A percentile compares a stretch with the other conserved stretches of the same genome.
Conservation (phyloP, 495 filamentous ascomycete genomes). For the Gamarada debralockiae region DNA sequence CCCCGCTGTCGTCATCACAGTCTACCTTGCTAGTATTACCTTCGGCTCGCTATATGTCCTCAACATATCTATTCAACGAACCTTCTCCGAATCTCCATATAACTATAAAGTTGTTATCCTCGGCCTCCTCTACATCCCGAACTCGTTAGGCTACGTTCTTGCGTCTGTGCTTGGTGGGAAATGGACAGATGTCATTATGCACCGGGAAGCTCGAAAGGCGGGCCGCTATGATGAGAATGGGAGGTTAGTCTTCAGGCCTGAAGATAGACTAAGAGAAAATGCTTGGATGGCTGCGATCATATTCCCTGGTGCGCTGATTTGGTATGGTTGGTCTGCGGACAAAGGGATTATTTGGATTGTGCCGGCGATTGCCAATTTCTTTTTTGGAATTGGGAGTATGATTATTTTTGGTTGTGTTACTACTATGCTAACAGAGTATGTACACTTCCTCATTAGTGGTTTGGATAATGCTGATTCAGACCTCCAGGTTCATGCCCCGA, state of each 20-base stretch:
- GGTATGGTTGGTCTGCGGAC: slow-evolving; percentile 51
- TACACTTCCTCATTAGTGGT: too few species aligned
- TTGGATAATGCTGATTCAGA: not conserved
- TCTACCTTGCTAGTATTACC: slow-evolving; percentile 77
- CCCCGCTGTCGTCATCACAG: slow-evolving; percentile 73
- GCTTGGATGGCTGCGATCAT: slow-evolving; percentile 76
- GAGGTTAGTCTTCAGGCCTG: slow-evolving; percentile 67
- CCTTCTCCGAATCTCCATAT: slow-evolving; percentile 73
- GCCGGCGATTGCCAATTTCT: slow-evolving; percentile 72
- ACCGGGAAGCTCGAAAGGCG: slow-evolving; percentile 69
- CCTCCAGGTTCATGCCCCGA: slow-evolving; percentile 81
- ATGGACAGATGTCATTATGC: slow-evolving; percentile 92
- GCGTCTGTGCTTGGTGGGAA: slow-evolving; percentile 71
- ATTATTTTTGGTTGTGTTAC: slow-evolving; percentile 76
- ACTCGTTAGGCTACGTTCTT: slow-evolving; percentile 72
- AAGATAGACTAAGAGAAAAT: slow-evolving; percentile 89
- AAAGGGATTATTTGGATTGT: slow-evolving; percentile 40
- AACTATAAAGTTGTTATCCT: slow-evolving; percentile 68
- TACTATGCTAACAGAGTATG: slow-evolving; percentile 50
- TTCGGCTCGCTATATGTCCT: slow-evolving; percentile 83
- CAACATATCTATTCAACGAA: slow-evolving; percentile 78
- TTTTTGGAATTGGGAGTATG: slow-evolving; percentile 87
- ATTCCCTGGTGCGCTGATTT: slow-evolving; percentile 67
- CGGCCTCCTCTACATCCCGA: slow-evolving; percentile 79
- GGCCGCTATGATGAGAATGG: slow-evolving; percentile 67